Percentiles rank a stretch among this genome's conserved stretches.
These are phyloP conservation scores for Conoideocrella luteorostrata DNA, from an alignment of 2,329 filamentous ascomycete genomes.

Conservation along the genomic window DNA sequence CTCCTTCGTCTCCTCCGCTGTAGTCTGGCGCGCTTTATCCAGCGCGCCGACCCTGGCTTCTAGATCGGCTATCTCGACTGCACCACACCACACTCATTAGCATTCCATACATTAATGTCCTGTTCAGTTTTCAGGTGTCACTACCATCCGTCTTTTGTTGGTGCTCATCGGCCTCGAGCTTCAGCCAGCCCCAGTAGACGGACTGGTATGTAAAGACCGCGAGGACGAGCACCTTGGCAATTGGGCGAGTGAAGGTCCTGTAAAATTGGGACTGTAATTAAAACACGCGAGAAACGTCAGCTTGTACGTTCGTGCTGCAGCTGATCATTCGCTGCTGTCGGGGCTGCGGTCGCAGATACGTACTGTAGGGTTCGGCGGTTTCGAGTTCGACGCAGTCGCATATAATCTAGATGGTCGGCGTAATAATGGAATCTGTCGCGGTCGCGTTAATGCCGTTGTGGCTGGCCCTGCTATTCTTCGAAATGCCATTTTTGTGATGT, in stretches of 20 bases:
- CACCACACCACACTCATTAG: background rate
- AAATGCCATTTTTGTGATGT: background rate
- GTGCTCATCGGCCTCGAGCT: slow-evolving; percentile 66
- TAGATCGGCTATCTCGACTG: slow-evolving; percentile 28
- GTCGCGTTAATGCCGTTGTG: background rate
- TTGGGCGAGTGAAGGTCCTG: slow-evolving; percentile 64
- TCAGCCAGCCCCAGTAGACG: slow-evolving; percentile 68
- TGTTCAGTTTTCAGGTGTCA: slow-evolving; percentile 7
- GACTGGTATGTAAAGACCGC: slow-evolving; percentile 74
- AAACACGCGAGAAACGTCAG: no score
- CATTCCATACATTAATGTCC: background rate
- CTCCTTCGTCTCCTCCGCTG: background rate
- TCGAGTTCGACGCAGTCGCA: slow-evolving; percentile 18
- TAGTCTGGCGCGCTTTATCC: slow-evolving; percentile 14
- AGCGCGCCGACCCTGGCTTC: slow-evolving; percentile 32
- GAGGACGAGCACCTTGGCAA: slow-evolving; percentile 67
- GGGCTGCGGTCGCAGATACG: background rate
- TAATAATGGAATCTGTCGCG: background rate
- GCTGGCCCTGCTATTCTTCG: slow-evolving; percentile 1
- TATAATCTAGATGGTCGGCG: slow-evolving; percentile 13
- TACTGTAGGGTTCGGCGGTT: slow-evolving; percentile 21
- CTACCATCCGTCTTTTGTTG: slow-evolving; percentile 52
- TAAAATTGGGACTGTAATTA: slow-evolving; percentile 66
- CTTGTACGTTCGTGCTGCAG: background rate
- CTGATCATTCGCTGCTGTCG: background rate